Evolutionary conservation across 371 early-diverging fungal species (phyloP).

Genomic region (Actinomortierella wolfii): DNA sequence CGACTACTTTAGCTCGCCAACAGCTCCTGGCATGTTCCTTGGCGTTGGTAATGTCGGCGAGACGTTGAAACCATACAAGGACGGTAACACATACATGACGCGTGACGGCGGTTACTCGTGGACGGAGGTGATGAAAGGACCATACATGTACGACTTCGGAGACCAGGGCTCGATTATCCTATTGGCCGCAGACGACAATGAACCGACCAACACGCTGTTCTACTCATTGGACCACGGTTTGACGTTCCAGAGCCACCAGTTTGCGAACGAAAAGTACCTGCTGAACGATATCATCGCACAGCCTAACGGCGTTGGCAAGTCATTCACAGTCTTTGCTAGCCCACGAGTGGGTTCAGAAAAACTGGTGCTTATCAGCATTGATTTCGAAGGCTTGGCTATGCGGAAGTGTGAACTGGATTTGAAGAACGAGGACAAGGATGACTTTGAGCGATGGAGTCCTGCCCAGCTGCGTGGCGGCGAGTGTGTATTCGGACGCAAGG

Average conservation of each 20-base stretch:
- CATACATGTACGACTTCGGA: conserved; percentile 86
- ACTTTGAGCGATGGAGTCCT: conserved; percentile 83
- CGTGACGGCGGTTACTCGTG: conserved; percentile 84
- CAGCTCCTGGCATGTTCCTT: conserved; percentile 88
- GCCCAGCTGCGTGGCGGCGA: conserved; percentile 53
- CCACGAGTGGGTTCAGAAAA: conserved; percentile 45
- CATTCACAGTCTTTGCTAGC: conserved; percentile 70
- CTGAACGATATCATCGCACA: conserved; percentile 73
- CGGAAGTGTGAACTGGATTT: conserved; percentile 45
- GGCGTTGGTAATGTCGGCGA: conserved; percentile 93
- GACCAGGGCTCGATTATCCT: conserved; percentile 82
- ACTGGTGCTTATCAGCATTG: conserved; percentile 68
- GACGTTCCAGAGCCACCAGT: conserved; percentile 61
- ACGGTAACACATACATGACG: conserved; percentile 85
- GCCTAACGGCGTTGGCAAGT: conserved; percentile 73
- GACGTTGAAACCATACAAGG: conserved; percentile 62
- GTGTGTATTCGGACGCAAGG: conserved; percentile 79
- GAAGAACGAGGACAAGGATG: conserved; percentile 55
- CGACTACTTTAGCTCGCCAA: conserved; percentile 76
- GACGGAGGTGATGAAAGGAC: conserved; percentile 71
- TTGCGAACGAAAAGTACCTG: conserved; percentile 56
- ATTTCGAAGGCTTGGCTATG: conserved; percentile 61
- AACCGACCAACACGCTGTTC: conserved; percentile 73
- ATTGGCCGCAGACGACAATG: conserved; percentile 74
- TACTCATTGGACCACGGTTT: conserved; percentile 68